These are phyloP conservation scores for Lentinula sp. DNA, from an alignment of 768 basidiomycete species.

Conservation along the genomic window DNA sequence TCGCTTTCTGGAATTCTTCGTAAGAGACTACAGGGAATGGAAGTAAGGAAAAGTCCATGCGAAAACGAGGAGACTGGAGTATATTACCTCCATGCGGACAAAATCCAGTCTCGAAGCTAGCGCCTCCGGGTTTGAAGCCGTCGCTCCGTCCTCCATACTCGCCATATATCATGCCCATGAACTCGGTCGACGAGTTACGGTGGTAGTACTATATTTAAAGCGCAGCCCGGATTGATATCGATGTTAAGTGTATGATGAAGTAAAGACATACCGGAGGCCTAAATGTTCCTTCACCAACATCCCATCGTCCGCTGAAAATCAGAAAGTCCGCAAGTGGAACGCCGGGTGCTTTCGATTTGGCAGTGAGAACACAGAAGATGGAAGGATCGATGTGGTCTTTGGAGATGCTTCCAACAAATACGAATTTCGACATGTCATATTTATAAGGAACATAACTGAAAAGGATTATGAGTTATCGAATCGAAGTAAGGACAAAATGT, in stretches of 20 bases:
- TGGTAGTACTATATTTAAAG: slow-evolving; percentile 46
- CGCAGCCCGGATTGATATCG: not conserved
- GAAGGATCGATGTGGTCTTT: slow-evolving; percentile 69
- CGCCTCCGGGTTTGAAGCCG: slow-evolving; percentile 54
- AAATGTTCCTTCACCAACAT: slow-evolving; percentile 54
- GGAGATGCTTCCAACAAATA: slow-evolving; percentile 57
- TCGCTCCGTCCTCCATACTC: slow-evolving; percentile 59
- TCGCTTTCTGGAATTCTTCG: slow-evolving; percentile 54
- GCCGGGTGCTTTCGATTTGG: slow-evolving; percentile 51
- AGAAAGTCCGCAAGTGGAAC: slow-evolving; percentile 60
- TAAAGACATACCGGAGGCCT: slow-evolving; percentile 43
- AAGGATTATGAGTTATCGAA: not conserved
- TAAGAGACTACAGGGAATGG: slow-evolving; percentile 39
- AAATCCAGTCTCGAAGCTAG: slow-evolving; percentile 59
- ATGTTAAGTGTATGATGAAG: not conserved
- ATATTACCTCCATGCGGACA: slow-evolving; percentile 55
- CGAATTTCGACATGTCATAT: slow-evolving; percentile 59
- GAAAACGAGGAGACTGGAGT: not conserved
- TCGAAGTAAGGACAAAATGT: not conserved
- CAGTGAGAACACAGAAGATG: slow-evolving; percentile 64
- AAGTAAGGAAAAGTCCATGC: not conserved
- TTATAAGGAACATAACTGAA: slow-evolving; percentile 61
- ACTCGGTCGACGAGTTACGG: slow-evolving; percentile 55
- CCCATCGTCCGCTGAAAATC: slow-evolving; percentile 62
- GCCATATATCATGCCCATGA: slow-evolving; percentile 63